Evolutionary conservation across 148 eudicot species (phyloP).

Genomic region (Amaranthus hypochondriacus): DNA sequence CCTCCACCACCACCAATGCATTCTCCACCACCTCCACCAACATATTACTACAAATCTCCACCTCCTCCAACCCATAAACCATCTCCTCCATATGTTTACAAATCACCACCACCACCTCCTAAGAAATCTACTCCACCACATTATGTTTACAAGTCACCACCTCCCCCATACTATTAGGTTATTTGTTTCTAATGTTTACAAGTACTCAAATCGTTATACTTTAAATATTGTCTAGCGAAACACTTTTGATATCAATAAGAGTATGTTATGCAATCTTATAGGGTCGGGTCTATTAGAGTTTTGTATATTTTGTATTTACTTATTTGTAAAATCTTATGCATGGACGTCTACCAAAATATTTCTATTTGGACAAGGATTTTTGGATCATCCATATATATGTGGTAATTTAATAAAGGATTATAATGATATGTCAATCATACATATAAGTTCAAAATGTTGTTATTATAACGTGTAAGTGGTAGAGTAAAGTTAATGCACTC

Average conservation of each 20-base stretch:
- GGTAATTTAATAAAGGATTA: too few species aligned
- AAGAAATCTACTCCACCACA: neutral
- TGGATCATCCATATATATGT: too few species aligned
- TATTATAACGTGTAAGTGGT: too few species aligned
- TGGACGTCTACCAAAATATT: too few species aligned
- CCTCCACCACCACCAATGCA: slow-evolving; percentile 2
- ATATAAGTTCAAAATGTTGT: too few species aligned
- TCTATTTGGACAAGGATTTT: too few species aligned
- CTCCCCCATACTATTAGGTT: slow-evolving; percentile 12
- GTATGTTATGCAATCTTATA: neutral
- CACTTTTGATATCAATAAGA: neutral
- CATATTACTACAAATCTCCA: neutral
- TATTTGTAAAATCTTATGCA: too few species aligned
- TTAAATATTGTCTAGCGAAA: neutral
- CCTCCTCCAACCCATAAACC: neutral
- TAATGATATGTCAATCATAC: too few species aligned
- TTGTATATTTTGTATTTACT: too few species aligned
- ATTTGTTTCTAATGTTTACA: neutral
- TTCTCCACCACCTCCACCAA: neutral
- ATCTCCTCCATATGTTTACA: neutral
- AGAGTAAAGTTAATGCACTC: too few species aligned
- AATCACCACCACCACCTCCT: neutral
- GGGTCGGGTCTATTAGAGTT: neutral
- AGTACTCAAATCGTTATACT: neutral
- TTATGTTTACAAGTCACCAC: neutral